Conservation (phyloP, 768 basidiomycete genomes). For the Filobasidium floriforme region DNA sequence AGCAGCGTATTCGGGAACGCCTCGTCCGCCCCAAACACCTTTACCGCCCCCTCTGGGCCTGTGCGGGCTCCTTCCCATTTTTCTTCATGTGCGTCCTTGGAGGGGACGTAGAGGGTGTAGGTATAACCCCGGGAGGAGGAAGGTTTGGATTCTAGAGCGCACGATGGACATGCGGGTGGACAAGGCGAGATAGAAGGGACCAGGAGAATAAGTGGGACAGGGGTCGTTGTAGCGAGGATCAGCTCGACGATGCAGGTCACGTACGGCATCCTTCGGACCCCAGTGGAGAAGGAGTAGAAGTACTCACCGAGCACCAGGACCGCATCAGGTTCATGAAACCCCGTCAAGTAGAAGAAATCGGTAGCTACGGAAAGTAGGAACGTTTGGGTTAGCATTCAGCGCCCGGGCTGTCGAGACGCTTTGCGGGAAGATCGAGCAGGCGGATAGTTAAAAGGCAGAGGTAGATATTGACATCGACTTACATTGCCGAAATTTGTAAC, state of each 20-base stretch:
- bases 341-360: slow-evolving; percentile 69
- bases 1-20: slow-evolving; percentile 34
- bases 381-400: too few species aligned
- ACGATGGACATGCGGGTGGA: background rate
- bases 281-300: background rate
- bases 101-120: slow-evolving; percentile 75
- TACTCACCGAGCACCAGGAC: slow-evolving; percentile 69
- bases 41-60: slow-evolving; percentile 57
- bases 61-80: slow-evolving; percentile 89
- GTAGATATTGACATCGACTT: too few species aligned
- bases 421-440: too few species aligned
- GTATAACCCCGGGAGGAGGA: slow-evolving; percentile 67
- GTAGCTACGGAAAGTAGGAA: slow-evolving; percentile 39
- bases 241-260: background rate
- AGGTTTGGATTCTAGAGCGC: slow-evolving; percentile 59
- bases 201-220: background rate
- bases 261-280: too few species aligned
- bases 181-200: background rate
- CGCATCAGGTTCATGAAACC: slow-evolving; percentile 87
- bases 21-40: slow-evolving; percentile 71
- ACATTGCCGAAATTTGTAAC: slow-evolving; percentile 88
- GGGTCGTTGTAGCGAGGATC: background rate
- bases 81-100: slow-evolving; percentile 66
- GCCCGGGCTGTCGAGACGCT: too few species aligned
- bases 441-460: background rate